Evolutionary conservation across 306 rosid genomes (phyloP).

Genomic region (Begonia peltatifolia): DNA sequence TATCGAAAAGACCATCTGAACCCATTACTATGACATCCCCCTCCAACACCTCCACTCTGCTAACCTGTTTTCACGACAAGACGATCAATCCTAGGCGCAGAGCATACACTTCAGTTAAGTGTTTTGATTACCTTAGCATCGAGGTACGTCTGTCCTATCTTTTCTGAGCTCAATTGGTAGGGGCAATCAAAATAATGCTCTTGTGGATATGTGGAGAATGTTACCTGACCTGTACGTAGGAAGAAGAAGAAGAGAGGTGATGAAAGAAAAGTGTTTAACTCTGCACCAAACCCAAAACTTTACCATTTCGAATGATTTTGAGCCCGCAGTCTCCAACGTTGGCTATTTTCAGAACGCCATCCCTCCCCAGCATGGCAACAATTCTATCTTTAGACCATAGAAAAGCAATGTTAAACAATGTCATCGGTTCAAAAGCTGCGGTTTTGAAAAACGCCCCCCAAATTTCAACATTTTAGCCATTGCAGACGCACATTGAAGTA

Average conservation of each 20-base stretch:
- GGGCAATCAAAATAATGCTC: slow-evolving; percentile 95
- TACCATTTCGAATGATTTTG: slow-evolving; percentile 64
- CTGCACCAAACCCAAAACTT: neutral
- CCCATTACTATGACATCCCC: slow-evolving; percentile 77
- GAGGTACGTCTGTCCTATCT: slow-evolving; percentile 74
- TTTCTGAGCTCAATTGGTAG: slow-evolving; percentile 73
- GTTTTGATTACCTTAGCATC: slow-evolving; percentile 54
- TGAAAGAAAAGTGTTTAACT: neutral
- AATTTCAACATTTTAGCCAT: neutral
- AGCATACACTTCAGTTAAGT: neutral
- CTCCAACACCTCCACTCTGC: slow-evolving; percentile 45
- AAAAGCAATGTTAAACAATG: slow-evolving; percentile 5
- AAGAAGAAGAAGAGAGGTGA: slow-evolving; percentile 5
- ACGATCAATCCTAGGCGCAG: no score
- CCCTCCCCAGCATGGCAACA: slow-evolving; percentile 67
- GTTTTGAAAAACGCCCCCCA: no score
- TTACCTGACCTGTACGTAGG: slow-evolving; percentile 32
- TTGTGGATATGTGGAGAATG: slow-evolving; percentile 74
- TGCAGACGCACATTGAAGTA: slow-evolving; percentile 1
- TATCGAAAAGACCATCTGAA: slow-evolving; percentile 76
- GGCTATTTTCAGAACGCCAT: slow-evolving; percentile 73
- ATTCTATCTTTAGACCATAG: slow-evolving; percentile 29
- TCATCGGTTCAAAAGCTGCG: neutral
- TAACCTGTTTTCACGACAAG: slow-evolving; percentile 28
- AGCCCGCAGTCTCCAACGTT: slow-evolving; percentile 93